Conservation (phyloP, 176 grass and related monocot species). For the Dactylis glomerata region DNA sequence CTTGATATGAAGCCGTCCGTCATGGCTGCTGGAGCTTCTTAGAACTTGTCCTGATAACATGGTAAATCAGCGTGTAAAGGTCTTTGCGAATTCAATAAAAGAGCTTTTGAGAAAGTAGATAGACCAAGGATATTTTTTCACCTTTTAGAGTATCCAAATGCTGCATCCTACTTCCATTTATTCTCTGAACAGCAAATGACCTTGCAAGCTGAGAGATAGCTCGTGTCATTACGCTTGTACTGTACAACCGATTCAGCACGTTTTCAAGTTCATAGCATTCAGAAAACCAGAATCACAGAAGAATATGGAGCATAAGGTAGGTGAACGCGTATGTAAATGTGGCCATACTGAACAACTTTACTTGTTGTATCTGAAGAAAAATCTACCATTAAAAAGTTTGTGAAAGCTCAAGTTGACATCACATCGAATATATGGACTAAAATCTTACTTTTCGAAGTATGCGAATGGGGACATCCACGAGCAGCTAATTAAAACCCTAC, state of each 20-base stretch:
- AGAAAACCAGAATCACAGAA: neutral
- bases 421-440: neutral
- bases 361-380: neutral
- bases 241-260: neutral
- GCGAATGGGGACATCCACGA: neutral
- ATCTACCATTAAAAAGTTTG: neutral
- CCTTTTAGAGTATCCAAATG: constrained; percentile 7
- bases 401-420: neutral
- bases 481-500: neutral
- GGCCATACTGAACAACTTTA: neutral
- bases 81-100: neutral
- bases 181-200: constrained; percentile 17
- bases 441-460: neutral
- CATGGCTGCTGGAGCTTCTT: constrained; percentile 18
- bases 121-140: neutral
- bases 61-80: neutral
- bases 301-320: neutral
- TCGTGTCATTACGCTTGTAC: neutral
- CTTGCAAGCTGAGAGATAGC: constrained; percentile 38
- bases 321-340: neutral
- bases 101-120: constrained; percentile 9
- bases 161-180: constrained; percentile 3
- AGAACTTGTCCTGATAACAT: constrained; percentile 23
- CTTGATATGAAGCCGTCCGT: constrained; percentile 26
- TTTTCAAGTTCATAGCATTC: neutral